These are phyloP conservation scores for Trypanosoma scelopori DNA, from an alignment of 208 protist species.

Conservation along the genomic window DNA sequence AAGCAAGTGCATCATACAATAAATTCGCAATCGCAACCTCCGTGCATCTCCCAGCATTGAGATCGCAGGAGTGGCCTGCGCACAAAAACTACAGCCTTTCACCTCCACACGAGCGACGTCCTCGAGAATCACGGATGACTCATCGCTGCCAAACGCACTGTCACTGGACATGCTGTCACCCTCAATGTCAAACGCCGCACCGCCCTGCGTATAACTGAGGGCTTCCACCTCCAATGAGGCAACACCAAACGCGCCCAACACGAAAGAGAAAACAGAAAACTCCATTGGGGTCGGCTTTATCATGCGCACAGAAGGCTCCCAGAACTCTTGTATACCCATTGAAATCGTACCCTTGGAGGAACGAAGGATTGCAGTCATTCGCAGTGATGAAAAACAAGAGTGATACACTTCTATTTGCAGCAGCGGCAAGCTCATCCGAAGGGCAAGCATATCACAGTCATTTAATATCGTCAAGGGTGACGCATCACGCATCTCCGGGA, in stretches of 20 bases:
- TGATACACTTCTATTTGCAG: slow-evolving; percentile 17
- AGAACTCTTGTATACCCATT: slow-evolving; percentile 22
- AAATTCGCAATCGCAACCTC: background rate
- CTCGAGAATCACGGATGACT: background rate
- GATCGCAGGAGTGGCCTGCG: slow-evolving; percentile 13
- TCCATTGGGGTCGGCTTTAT: background rate
- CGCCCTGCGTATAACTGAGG: slow-evolving; percentile 2
- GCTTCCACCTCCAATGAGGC: slow-evolving; percentile 4
- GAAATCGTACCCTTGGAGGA: slow-evolving; percentile 2
- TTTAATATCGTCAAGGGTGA: slow-evolving; percentile 16
- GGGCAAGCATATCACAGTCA: slow-evolving; percentile 5
- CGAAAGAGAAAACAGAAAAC: slow-evolving; percentile 4
- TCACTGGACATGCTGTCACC: slow-evolving; percentile 6
- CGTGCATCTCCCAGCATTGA: slow-evolving; percentile 5
- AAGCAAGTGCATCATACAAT: slow-evolving; percentile 16
- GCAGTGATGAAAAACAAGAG: slow-evolving; percentile 4
- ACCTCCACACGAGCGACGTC: slow-evolving; percentile 6
- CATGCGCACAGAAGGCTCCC: slow-evolving; percentile 1
- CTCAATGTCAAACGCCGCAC: background rate
- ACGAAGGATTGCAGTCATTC: background rate
- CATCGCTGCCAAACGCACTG: slow-evolving; percentile 13
- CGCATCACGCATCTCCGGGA: slow-evolving; percentile 23
- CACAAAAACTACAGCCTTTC: slow-evolving; percentile 23
- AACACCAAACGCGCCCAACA: slow-evolving; percentile 1
- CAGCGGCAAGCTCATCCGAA: slow-evolving; percentile 7